These are phyloP conservation scores for Didymella sp. DNA, from an alignment of 2,329 filamentous ascomycete genomes.

Conservation along the genomic window DNA sequence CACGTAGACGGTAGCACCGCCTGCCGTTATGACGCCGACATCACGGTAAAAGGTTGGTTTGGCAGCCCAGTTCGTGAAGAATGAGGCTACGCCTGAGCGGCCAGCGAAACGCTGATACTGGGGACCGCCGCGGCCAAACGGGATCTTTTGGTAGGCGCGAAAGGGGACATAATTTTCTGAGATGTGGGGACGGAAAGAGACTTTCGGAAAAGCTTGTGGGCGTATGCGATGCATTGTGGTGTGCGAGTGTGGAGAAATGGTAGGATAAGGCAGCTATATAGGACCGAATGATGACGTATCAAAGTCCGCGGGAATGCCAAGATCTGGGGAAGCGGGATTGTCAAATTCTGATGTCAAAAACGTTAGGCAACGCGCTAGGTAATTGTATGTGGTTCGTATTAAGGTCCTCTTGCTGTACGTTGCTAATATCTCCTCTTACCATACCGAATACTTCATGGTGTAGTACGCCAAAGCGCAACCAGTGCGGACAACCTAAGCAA, in stretches of 20 bases:
- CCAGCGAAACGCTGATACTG: constrained; percentile 44
- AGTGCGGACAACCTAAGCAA: not conserved
- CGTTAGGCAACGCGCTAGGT: too few relatives aligned
- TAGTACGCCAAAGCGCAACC: not conserved
- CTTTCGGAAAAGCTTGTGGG: constrained; percentile 8
- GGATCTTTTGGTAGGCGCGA: constrained; percentile 36
- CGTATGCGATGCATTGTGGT: constrained; percentile 31
- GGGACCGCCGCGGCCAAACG: constrained; percentile 28
- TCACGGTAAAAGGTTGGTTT: constrained; percentile 58
- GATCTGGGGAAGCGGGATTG: constrained; percentile 4
- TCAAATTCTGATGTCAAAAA: not conserved
- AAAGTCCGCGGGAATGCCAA: constrained; percentile 19
- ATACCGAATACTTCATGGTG: not conserved
- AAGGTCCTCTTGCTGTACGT: not conserved
- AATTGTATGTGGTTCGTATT: not conserved
- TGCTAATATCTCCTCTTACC: not conserved
- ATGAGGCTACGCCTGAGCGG: constrained; percentile 25
- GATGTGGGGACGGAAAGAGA: constrained; percentile 4
- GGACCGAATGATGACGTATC: constrained; percentile 5
- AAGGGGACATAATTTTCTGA: constrained; percentile 12
- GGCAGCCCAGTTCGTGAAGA: constrained; percentile 51
- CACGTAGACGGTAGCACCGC: constrained; percentile 66
- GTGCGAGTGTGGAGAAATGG: not conserved
- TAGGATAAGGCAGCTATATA: too few relatives aligned
- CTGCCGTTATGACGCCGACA: constrained; percentile 52